Conservation (phyloP, 2,329 filamentous ascomycete genomes). For the Fusarium buharicum region DNA sequence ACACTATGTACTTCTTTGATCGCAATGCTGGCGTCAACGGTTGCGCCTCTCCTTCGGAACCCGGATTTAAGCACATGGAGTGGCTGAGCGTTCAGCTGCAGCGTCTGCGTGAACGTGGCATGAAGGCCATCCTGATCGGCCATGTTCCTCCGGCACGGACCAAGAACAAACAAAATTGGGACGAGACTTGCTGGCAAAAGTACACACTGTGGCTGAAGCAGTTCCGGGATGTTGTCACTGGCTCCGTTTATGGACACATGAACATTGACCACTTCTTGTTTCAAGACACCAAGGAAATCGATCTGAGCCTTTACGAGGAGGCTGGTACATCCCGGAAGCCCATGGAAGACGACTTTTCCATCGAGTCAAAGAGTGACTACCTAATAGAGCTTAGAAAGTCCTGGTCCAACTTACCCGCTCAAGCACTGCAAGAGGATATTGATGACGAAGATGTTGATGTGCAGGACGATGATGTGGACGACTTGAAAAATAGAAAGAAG, state of each 20-base stretch:
- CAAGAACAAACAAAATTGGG: constrained; percentile 86
- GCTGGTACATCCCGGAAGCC: constrained; percentile 30
- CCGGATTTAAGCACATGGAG: constrained; percentile 94
- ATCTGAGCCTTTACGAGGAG: constrained; percentile 60
- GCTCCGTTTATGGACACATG: constrained; percentile 91
- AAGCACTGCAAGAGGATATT: constrained; percentile 30
- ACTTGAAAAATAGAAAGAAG: constrained; percentile 26
- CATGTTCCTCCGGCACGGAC: constrained; percentile 94
- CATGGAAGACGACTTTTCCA: constrained; percentile 66
- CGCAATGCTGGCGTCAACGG: constrained; percentile 95
- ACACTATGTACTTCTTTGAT: constrained; percentile 95
- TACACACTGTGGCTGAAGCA: constrained; percentile 91
- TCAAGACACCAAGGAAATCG: constrained; percentile 83
- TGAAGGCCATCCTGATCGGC: constrained; percentile 95
- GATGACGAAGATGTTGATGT: constrained; percentile 35
- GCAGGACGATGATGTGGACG: constrained; percentile 35
- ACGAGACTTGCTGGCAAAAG: constrained; percentile 98
- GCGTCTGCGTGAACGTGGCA: constrained; percentile 80
- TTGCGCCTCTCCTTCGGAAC: constrained; percentile 80
- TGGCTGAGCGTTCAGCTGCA: constrained; percentile 93
- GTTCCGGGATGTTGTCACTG: constrained; percentile 88
- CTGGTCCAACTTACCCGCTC: constrained; percentile 78
- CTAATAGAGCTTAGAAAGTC: constrained; percentile 77
- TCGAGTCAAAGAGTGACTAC: constrained; percentile 74
- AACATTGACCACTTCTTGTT: constrained; percentile 98